Base-by-base conservation (phyloP, 2,329 filamentous ascomycete genomes). In the Cladorrhinum sp. region DNA sequence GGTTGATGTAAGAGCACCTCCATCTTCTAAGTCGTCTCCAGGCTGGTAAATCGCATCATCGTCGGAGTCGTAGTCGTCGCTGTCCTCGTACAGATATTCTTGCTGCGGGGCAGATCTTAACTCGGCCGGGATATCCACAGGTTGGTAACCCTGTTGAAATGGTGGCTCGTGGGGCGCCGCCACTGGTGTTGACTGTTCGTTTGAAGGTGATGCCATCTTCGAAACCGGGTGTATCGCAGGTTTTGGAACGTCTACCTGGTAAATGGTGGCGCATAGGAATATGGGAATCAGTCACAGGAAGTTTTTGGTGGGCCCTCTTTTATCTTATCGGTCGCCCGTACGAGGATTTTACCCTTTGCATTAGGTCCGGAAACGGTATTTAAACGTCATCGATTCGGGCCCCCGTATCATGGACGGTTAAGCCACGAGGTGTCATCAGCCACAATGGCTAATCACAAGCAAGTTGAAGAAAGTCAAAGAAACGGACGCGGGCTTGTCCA, bases 1-100 rank as follows among this genome's bases (percentile, higher is more conserved):
- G 41, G 83, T 81, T 0, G 81, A 67, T 61, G 86, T 85, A 62
- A 90, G 83, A 62, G 87, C 85, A 60, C 87, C 84, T 49, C 86
- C 79, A 9, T 87, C 85, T 62, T 77, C 74, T 50, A 77, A 71
- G 3, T 75, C 76, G 52, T 80, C 77, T 5, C 38, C 56, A 32
- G 78, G 75, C 49, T 78, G 75, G 16, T 78, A 72, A 48, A 75
- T 77, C 18, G 77, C 74, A 41, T 79, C 78, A 36, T 79, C 78
- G 53, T 78, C 75, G 10, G 77, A 63, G 57, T 78, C 75, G 27
- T 72, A 70, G 13, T 74, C 74, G 2, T 78, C 73, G 36, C 77
- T 74, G 27, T 74, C 71, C 25, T 70, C 70, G 51, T 74, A 66
- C 20, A 62, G 66, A 52, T 62, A 70, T 66, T 71, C 65, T n/a